A percentile compares a stretch with the other conserved stretches of the same genome.
These are phyloP conservation scores for Coemansia sp. DNA, from an alignment of 192 early-diverging fungal genomes.

Conservation along the genomic window DNA sequence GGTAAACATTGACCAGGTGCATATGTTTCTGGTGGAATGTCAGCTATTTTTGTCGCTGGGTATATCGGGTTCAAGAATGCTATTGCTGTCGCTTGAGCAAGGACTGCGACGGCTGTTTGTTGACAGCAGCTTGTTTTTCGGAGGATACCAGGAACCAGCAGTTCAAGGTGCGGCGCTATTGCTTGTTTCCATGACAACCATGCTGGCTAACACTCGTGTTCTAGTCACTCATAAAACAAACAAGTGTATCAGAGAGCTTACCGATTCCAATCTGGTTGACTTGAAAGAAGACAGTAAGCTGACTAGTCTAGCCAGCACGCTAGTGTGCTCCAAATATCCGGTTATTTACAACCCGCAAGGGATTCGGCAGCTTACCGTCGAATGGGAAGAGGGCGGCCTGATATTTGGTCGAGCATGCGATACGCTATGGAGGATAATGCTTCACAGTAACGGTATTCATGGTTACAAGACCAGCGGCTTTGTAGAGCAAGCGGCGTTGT, in stretches of 20 bases:
- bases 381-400: conserved; percentile 31
- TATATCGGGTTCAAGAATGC: conserved; percentile 35
- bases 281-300: background rate
- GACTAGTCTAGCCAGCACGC: background rate
- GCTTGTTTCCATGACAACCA: conserved; percentile 25
- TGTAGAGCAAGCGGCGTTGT: conserved; percentile 21
- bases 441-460: background rate
- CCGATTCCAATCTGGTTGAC: conserved; percentile 19
- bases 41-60: conserved; percentile 27
- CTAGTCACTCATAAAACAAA: conserved; percentile 14
- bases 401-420: conserved; percentile 34
- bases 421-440: conserved; percentile 22
- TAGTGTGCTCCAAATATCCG: conserved; percentile 20
- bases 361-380: conserved; percentile 4
- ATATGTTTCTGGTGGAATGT: conserved; percentile 48
- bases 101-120: conserved; percentile 34
- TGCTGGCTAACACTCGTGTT: conserved; percentile 21
- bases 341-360: conserved; percentile 16
- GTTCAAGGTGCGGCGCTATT: conserved; percentile 17
- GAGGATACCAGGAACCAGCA: conserved; percentile 24
- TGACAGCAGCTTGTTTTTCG: conserved; percentile 15
- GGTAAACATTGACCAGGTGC: conserved; percentile 24
- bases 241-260: conserved; percentile 5
- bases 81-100: conserved; percentile 22
- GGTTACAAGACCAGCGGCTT: conserved; percentile 9